phyloP scores from a whole-genome alignment of 306 rosid genomes.

The Pyrus bretschneideri region DNA sequence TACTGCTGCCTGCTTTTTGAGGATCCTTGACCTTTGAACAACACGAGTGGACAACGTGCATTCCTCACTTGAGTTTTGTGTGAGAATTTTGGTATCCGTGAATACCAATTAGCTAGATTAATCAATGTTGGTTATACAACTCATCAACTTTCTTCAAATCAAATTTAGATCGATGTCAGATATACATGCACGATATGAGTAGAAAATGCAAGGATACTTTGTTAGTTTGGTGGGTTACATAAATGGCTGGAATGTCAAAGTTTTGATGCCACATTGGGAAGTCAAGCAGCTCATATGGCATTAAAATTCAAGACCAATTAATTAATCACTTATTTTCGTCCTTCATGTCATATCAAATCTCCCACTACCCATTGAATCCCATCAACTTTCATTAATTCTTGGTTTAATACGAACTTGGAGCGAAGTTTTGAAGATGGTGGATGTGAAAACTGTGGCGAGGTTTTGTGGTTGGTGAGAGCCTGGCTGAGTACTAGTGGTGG shows the following conservation, averaged over 20 bases:
- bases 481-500: background rate
- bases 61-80: background rate
- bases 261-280: slow-evolving; percentile 14
- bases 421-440: background rate
- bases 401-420: background rate
- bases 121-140: background rate
- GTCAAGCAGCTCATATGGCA: background rate
- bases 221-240: slow-evolving; percentile 23
- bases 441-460: background rate
- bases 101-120: background rate
- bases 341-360: background rate
- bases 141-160: background rate
- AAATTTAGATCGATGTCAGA: background rate
- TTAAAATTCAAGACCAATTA: background rate
- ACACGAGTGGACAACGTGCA: background rate
- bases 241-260: slow-evolving; percentile 13
- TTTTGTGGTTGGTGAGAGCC: slow-evolving; percentile 6
- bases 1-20: background rate
- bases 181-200: background rate
- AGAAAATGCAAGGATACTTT: slow-evolving; percentile 13
- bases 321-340: background rate
- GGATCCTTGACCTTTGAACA: background rate
- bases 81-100: background rate
- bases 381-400: background rate
- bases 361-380: background rate